Evolutionary conservation across 352 stramenopile species (phyloP).

Genomic region (Globisporangium takayamanum): DNA sequence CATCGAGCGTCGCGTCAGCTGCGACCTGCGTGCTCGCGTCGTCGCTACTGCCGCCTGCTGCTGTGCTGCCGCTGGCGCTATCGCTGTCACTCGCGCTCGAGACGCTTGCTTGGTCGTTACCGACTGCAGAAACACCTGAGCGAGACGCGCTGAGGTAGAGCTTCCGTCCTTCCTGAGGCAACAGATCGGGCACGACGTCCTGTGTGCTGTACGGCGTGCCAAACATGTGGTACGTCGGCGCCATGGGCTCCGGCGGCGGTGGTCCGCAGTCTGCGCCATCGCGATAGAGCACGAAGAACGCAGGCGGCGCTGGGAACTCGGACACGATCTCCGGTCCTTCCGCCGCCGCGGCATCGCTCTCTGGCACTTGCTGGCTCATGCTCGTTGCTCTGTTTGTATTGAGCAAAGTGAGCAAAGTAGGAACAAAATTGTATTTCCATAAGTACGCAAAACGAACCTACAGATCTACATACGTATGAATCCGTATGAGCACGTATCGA

Average conservation of each 20-base stretch:
- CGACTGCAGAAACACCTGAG: neutral
- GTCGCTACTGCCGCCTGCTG: conserved; percentile 5
- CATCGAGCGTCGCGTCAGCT: conserved; percentile 3
- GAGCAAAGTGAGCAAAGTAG: too few relatives aligned
- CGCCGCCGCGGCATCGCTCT: conserved; percentile 9
- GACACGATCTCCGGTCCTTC: conserved; percentile 79
- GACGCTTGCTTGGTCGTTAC: neutral
- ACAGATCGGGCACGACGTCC: conserved; percentile 71
- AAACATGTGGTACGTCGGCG: conserved; percentile 83
- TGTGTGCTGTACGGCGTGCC: conserved; percentile 78
- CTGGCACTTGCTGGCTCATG: conserved; percentile 15
- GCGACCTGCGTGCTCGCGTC: neutral
- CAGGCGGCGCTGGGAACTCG: conserved; percentile 73
- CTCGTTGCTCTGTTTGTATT: neutral
- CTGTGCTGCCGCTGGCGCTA: neutral
- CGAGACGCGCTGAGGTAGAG: conserved; percentile 27
- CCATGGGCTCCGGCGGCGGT: conserved; percentile 59
- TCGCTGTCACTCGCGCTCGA: neutral
- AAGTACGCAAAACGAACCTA: too few relatives aligned
- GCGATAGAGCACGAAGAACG: conserved; percentile 70
- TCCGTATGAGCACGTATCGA: too few relatives aligned
- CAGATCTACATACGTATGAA: too few relatives aligned
- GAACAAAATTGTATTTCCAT: too few relatives aligned
- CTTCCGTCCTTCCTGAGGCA: conserved; percentile 54
- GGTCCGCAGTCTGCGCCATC: conserved; percentile 45